A percentile compares a stretch with the other conserved stretches of the same genome.
Conservation (phyloP, 495 filamentous ascomycete genomes). For the Aspergillus sclerotiicarbonarius region DNA sequence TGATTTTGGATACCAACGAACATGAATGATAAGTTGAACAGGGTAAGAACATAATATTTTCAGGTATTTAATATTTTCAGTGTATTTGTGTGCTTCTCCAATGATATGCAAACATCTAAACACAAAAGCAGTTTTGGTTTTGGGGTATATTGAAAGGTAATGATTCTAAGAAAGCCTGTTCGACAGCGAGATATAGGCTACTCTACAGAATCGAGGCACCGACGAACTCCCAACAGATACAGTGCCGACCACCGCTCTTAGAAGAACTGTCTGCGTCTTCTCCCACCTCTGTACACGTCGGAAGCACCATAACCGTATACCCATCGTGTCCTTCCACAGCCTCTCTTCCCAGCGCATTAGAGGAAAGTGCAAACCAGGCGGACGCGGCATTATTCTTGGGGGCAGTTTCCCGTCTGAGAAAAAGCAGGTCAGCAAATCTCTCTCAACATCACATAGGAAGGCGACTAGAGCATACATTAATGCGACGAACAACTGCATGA, state of each 20-base stretch:
- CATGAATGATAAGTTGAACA: background rate
- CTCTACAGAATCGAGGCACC: constrained; percentile 30
- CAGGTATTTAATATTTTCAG: background rate
- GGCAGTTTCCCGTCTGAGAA: constrained; percentile 18
- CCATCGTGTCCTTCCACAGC: constrained; percentile 45
- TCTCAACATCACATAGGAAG: background rate
- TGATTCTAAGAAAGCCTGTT: background rate
- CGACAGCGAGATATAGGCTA: background rate
- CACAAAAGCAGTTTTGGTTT: background rate
- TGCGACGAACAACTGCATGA: constrained; percentile 35
- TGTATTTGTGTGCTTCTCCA: background rate
- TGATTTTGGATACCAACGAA: constrained; percentile 2
- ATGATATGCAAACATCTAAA: too few relatives aligned
- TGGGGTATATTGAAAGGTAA: background rate
- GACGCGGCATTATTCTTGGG: constrained; percentile 8
- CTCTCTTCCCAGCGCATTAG: constrained; percentile 33
- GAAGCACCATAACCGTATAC: constrained; percentile 41
- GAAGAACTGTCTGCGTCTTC: background rate
- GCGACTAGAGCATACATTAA: constrained; percentile 34
- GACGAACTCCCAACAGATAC: constrained; percentile 41
- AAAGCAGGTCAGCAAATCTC: background rate
- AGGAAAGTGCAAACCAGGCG: constrained; percentile 43
- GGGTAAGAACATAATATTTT: background rate
- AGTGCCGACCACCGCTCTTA: constrained; percentile 10
- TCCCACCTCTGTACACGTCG: constrained; percentile 1